phyloP scores from a whole-genome alignment of 306 rosid species.

The Vicia faba region DNA sequence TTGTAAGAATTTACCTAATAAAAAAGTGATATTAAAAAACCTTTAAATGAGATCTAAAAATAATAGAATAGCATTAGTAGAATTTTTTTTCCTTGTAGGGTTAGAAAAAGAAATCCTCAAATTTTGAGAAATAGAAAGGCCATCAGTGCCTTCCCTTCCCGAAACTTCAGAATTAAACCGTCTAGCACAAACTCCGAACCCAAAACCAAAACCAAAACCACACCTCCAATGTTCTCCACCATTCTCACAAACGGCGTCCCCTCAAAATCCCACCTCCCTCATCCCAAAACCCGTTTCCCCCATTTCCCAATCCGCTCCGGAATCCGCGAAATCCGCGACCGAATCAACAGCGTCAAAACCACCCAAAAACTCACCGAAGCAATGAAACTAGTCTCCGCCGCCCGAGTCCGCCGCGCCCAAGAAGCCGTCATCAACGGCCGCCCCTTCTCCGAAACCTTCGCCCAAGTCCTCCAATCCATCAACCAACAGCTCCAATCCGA shows the following conservation, averaged over 20 bases:
- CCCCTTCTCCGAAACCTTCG: slow-evolving; percentile 66
- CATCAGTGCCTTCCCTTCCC: not conserved
- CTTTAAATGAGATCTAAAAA: not conserved
- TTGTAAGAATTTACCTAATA: not conserved
- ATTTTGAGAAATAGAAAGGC: not conserved
- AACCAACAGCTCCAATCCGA: slow-evolving; percentile 57
- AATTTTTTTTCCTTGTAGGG: too few species aligned
- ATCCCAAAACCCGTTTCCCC: slow-evolving; percentile 34
- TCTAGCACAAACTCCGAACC: not conserved
- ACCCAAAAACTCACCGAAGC: slow-evolving; percentile 76
- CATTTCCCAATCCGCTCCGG: slow-evolving; percentile 44
- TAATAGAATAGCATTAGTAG: not conserved
- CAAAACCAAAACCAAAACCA: slow-evolving; percentile 13
- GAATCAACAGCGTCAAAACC: slow-evolving; percentile 57
- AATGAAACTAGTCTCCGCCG: slow-evolving; percentile 80
- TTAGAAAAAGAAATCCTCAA: too few species aligned
- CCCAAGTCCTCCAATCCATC: slow-evolving; percentile 52
- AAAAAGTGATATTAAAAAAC: too few species aligned
- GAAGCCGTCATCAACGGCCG: slow-evolving; percentile 74
- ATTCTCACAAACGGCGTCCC: slow-evolving; percentile 22
- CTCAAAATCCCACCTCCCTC: slow-evolving; percentile 41
- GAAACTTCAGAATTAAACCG: not conserved
- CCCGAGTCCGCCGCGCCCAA: slow-evolving; percentile 77
- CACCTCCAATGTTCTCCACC: slow-evolving; percentile 37
- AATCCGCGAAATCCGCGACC: slow-evolving; percentile 55